These are phyloP conservation scores for Diutina scorzettiae DNA, from an alignment of 1,139 yeast species.

Conservation along the genomic window DNA sequence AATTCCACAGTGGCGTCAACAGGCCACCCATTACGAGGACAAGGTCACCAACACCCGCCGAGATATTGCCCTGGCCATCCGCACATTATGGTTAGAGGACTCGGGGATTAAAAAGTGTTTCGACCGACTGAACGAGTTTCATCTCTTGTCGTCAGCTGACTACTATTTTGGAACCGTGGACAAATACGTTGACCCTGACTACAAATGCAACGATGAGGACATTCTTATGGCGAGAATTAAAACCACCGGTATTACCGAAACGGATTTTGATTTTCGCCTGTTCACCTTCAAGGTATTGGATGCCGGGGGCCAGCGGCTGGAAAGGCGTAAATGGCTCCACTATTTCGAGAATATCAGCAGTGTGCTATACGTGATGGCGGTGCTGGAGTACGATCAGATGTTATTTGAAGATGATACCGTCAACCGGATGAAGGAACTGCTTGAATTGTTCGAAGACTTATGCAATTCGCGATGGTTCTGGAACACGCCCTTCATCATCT, in stretches of 20 bases:
- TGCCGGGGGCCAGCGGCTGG: slow-evolving; percentile 96
- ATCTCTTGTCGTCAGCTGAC: slow-evolving; percentile 67
- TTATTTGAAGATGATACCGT: slow-evolving; percentile 83
- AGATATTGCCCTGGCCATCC: slow-evolving; percentile 59
- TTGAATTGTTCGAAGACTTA: slow-evolving; percentile 70
- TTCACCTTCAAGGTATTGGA: slow-evolving; percentile 70
- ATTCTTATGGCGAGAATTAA: slow-evolving; percentile 84
- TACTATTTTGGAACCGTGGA: slow-evolving; percentile 64
- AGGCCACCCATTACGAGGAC: background rate
- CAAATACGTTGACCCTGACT: slow-evolving; percentile 51
- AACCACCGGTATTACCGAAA: slow-evolving; percentile 92
- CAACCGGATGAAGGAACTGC: slow-evolving; percentile 85
- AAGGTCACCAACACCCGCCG: slow-evolving; percentile 10
- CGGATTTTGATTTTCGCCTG: slow-evolving; percentile 59
- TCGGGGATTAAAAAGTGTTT: slow-evolving; percentile 52
- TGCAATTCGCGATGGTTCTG: slow-evolving; percentile 81
- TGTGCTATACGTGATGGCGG: slow-evolving; percentile 81
- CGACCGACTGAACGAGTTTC: slow-evolving; percentile 61
- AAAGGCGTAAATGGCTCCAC: slow-evolving; percentile 51
- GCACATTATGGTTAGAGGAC: slow-evolving; percentile 56
- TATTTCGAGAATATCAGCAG: slow-evolving; percentile 90
- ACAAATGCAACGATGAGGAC: slow-evolving; percentile 69
- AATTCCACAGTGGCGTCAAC: background rate
- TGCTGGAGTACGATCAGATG: slow-evolving; percentile 86
- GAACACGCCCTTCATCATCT: slow-evolving; percentile 79